These are phyloP conservation scores for Pseudozyma thailandica DNA, from an alignment of 1,284 basidiomycete genomes.

Conservation along the genomic window DNA sequence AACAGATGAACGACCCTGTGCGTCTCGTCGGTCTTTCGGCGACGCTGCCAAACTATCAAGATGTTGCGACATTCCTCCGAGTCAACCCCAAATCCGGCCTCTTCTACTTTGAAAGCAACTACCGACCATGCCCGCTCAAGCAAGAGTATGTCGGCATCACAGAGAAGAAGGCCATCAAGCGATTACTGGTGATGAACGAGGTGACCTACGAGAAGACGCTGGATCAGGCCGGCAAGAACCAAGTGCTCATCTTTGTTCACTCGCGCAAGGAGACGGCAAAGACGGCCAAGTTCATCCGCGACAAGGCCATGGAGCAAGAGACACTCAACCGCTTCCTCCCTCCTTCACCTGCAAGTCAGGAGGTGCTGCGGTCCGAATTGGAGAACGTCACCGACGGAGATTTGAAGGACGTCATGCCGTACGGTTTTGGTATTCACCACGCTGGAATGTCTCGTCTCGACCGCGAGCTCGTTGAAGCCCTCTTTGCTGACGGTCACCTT, in stretches of 20 bases:
- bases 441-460: slow-evolving; percentile 98
- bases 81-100: slow-evolving; percentile 91
- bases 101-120: slow-evolving; percentile 93
- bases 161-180: slow-evolving; percentile 99
- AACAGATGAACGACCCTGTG: slow-evolving; percentile 81
- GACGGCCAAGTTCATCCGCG: slow-evolving; percentile 92
- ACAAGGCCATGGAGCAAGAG: slow-evolving; percentile 95
- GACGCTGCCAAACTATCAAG: slow-evolving; percentile 96
- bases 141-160: slow-evolving; percentile 98
- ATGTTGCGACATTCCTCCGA: slow-evolving; percentile 97
- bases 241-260: slow-evolving; percentile 88
- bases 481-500: slow-evolving; percentile 91
- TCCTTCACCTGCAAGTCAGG: slow-evolving; percentile 55
- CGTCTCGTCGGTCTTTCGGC: slow-evolving; percentile 95
- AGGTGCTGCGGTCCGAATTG: slow-evolving; percentile 74
- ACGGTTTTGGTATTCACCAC: slow-evolving; percentile 97
- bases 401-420: slow-evolving; percentile 89
- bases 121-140: slow-evolving; percentile 91
- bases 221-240: slow-evolving; percentile 65
- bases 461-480: slow-evolving; percentile 89
- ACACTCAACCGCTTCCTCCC: slow-evolving; percentile 90
- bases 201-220: slow-evolving; percentile 93
- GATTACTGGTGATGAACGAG: slow-evolving; percentile 97
- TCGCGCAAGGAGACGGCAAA: slow-evolving; percentile 98
- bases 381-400: slow-evolving; percentile 85